Evolutionary conservation across 2,329 filamentous ascomycete species (phyloP), one percentile per base, ranked within the genome.

Genomic region (Aspergillus piperis): DNA sequence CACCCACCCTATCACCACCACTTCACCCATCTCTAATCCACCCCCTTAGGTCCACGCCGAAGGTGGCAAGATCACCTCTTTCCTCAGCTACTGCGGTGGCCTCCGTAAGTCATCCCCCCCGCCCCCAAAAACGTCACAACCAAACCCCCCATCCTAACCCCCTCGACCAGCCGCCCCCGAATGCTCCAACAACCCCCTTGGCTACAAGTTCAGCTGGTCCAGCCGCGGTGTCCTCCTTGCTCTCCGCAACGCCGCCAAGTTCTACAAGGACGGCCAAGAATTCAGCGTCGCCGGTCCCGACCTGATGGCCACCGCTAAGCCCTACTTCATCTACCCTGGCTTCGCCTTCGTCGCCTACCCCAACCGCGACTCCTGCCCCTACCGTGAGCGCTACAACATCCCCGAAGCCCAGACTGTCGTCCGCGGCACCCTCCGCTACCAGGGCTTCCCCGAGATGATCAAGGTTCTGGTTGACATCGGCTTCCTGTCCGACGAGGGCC

Each of bases 271-370:
- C 67, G 92, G 92, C 71, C 85, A 93, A 81, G 78, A 90, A 65
- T 85, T 90, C 68, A 83, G 88, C 59, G 83, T 92, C 32, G 78
- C 80, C 6, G 84, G 85, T 32, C 77, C 81, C 17, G 90, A 93
- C 44, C 84, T 97, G 63, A 98, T 97, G 94, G 88, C 81, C 63
- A 86, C 85, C 53, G 92, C 93, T 42, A 94, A 96, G 84, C 91
- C 92, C 53, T 96, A 96, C 84, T 87, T 85, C 78, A 95, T 94
- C 82, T 96, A 92, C 82, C 90, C 90, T 38, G 91, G 91, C 61
- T 97, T 88, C 76, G 88, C 90, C 54, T 94, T 96, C 70, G 92
- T 97, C 68, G 92, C 90, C 44, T 98, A 98, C 80, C 90, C 90
- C 60, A 98, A 98, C 86, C 85, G 93, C 69, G 93, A 98, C 80